These are phyloP conservation scores for Schizochytrium sp. DNA, from an alignment of 108 stramenopile species.

Conservation along the genomic window DNA sequence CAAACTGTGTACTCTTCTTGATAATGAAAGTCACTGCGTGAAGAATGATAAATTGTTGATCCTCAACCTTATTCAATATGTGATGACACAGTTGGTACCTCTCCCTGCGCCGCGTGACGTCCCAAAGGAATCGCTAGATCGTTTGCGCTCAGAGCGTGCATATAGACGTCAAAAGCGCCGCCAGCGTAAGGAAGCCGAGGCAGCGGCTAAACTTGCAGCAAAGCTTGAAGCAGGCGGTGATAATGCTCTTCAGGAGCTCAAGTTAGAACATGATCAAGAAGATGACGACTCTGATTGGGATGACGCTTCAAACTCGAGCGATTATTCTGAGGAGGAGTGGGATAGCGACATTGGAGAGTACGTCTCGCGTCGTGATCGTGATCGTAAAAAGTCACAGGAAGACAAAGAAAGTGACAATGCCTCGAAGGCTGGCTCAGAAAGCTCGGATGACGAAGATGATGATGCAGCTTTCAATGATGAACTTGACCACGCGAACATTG, in stretches of 20 bases:
- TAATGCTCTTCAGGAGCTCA: not conserved
- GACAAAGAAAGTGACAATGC: constrained; percentile 11
- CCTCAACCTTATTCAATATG: constrained; percentile 60
- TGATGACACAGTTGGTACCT: constrained; percentile 64
- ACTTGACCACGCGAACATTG: not conserved
- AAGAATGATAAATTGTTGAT: constrained; percentile 68
- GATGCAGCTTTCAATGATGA: not conserved
- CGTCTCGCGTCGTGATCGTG: not conserved
- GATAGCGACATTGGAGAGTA: constrained; percentile 18
- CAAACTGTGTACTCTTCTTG: constrained; percentile 64
- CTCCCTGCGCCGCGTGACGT: constrained; percentile 57
- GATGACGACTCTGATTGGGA: not conserved
- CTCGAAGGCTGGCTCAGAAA: not conserved
- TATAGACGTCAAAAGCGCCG: not conserved
- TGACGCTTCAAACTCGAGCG: constrained; percentile 33
- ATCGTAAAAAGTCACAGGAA: not conserved
- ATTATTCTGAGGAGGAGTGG: constrained; percentile 42
- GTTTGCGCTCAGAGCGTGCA: constrained; percentile 6
- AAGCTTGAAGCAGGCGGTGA: not conserved
- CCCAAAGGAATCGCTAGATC: not conserved
- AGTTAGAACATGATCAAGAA: constrained; percentile 36
- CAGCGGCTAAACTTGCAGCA: not conserved
- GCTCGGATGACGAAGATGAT: constrained; percentile 61
- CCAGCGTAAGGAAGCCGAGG: not conserved
- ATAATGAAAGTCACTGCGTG: constrained; percentile 66